Conservation (phyloP, 306 rosid genomes). For the Inga oerstediana region DNA sequence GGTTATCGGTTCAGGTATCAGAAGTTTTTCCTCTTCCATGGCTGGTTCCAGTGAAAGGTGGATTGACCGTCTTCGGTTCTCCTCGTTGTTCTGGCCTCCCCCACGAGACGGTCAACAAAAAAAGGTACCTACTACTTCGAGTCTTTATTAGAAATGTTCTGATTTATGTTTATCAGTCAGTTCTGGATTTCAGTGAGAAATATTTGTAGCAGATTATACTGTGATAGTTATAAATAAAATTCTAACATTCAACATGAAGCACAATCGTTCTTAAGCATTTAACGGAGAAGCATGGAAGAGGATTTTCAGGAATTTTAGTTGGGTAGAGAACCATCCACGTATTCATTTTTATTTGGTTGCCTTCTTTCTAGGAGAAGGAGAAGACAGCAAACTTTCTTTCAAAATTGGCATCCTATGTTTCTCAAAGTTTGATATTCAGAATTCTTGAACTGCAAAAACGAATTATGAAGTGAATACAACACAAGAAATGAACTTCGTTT, state of each 20-base stretch:
- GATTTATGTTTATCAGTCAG: neutral
- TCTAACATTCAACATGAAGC: neutral
- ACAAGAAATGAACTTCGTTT: neutral
- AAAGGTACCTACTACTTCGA: conserved; percentile 47
- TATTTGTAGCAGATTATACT: neutral
- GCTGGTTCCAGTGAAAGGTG: conserved; percentile 71
- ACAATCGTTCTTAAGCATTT: neutral
- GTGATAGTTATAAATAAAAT: neutral
- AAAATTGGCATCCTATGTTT: neutral
- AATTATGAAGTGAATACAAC: neutral
- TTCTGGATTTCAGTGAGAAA: neutral
- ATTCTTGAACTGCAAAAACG: neutral
- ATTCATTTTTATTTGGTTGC: too few relatives aligned
- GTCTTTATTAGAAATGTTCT: neutral
- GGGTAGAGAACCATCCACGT: neutral
- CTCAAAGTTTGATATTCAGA: neutral
- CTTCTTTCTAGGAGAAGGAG: neutral
- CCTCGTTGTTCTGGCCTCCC: conserved; percentile 88
- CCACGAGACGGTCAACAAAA: conserved; percentile 71
- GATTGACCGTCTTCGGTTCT: conserved; percentile 76
- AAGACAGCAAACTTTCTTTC: neutral
- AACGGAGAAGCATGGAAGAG: neutral
- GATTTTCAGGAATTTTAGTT: neutral
- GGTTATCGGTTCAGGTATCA: conserved; percentile 34
- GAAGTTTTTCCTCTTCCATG: conserved; percentile 52